phyloP scores from a whole-genome alignment of 345 rosid genomes.

The Gossypium arboreum region DNA sequence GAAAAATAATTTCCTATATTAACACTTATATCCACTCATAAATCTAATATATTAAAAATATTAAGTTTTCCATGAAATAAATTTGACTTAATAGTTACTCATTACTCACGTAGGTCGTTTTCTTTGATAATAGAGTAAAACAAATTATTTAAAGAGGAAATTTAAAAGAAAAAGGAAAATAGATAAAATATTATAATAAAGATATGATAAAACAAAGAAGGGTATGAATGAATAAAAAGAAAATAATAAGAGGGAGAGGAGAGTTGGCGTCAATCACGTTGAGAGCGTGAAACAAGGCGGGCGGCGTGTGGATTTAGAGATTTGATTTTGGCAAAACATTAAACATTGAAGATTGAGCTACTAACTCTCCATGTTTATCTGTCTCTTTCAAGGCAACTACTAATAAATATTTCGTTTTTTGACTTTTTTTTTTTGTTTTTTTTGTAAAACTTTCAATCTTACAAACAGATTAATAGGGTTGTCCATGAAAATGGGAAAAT shows the following conservation, averaged over 20 bases:
- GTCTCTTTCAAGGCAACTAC: neutral
- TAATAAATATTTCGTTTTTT: neutral
- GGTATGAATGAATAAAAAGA: neutral
- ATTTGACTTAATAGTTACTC: no score
- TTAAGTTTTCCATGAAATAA: no score
- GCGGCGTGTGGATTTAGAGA: neutral
- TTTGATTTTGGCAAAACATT: neutral
- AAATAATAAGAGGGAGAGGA: neutral
- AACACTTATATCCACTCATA: no score
- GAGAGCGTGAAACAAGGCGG: constrained; percentile 3
- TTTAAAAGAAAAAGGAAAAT: no score
- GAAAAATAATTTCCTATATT: no score
- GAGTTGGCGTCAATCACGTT: constrained; percentile 4
- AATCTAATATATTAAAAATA: no score
- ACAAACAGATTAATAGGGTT: no score
- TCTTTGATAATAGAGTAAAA: neutral
- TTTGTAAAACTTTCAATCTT: no score
- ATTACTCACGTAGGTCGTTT: no score
- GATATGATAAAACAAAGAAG: neutral
- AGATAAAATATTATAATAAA: neutral
- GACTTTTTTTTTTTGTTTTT: no score
- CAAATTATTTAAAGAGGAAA: neutral
- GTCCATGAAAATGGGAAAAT: no score
- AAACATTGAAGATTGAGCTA: neutral
- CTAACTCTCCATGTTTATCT: neutral